Evolutionary conservation across 1,284 basidiomycete genomes (phyloP).

Genomic region (Farysia itapuensis): DNA sequence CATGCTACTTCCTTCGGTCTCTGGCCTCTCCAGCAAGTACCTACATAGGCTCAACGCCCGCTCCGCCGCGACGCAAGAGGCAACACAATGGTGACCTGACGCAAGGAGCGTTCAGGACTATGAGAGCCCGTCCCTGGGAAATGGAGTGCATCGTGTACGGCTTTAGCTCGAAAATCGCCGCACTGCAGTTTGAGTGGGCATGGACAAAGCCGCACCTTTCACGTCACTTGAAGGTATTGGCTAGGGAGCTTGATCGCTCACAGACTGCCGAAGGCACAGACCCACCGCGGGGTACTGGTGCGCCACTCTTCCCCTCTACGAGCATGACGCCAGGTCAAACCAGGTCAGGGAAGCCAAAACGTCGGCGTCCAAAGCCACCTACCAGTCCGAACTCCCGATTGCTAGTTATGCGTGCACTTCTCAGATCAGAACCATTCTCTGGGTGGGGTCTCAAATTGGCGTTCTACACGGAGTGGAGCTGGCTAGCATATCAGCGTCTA

Average conservation of each 20-base stretch:
- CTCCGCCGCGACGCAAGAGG: slow-evolving; percentile 74
- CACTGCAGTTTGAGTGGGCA: slow-evolving; percentile 86
- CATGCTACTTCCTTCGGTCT: slow-evolving; percentile 78
- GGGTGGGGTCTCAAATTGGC: slow-evolving; percentile 51
- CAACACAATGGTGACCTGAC: slow-evolving; percentile 83
- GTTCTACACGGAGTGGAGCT: slow-evolving; percentile 54
- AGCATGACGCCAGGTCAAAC: slow-evolving; percentile 22
- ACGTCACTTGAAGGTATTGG: slow-evolving; percentile 60
- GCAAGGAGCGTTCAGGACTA: slow-evolving; percentile 76
- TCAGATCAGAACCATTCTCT: slow-evolving; percentile 53
- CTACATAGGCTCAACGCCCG: slow-evolving; percentile 80
- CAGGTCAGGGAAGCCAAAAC: slow-evolving; percentile 15
- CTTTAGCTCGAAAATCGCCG: slow-evolving; percentile 80
- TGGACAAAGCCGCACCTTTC: slow-evolving; percentile 74
- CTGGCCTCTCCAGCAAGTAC: slow-evolving; percentile 58
- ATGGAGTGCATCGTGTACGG: slow-evolving; percentile 88
- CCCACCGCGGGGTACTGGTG: slow-evolving; percentile 2
- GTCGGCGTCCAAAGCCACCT: slow-evolving; percentile 11
- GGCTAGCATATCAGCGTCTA: slow-evolving; percentile 21
- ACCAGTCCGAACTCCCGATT: slow-evolving; percentile 48
- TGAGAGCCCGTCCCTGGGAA: slow-evolving; percentile 74
- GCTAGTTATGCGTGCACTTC: slow-evolving; percentile 52
- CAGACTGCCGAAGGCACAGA: neutral
- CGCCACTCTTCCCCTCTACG: slow-evolving; percentile 38
- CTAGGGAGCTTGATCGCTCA: slow-evolving; percentile 6